A percentile compares a stretch with the other conserved stretches of the same genome.
phyloP scores from a whole-genome alignment of 2,329 filamentous ascomycete species.

The Nemania sp. region DNA sequence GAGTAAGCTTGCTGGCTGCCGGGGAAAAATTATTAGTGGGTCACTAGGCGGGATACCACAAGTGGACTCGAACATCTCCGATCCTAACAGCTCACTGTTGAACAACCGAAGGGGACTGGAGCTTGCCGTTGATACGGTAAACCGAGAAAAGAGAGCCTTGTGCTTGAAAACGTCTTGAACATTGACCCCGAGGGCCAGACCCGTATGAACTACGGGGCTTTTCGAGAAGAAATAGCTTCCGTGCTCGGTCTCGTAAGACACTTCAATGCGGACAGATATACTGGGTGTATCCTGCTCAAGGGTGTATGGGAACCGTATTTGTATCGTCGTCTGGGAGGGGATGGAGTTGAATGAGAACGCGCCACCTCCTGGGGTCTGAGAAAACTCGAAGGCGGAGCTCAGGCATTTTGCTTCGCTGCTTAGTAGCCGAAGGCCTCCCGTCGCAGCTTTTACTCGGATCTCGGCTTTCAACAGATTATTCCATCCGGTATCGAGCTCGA shows the following conservation, averaged over 20 bases:
- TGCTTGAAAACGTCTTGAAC: slow-evolving; percentile 96
- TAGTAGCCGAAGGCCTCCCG: slow-evolving; percentile 66
- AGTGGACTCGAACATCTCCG: slow-evolving; percentile 67
- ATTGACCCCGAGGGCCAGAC: slow-evolving; percentile 87
- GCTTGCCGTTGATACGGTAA: slow-evolving; percentile 84
- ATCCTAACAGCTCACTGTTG: slow-evolving; percentile 70
- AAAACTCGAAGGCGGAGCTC: slow-evolving; percentile 46
- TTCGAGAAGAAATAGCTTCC: slow-evolving; percentile 68
- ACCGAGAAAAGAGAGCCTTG: slow-evolving; percentile 78
- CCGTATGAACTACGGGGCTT: slow-evolving; percentile 66
- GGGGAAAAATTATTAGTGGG: slow-evolving; percentile 70
- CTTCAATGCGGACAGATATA: slow-evolving; percentile 75
- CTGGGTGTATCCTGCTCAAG: slow-evolving; percentile 75
- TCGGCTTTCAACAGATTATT: slow-evolving; percentile 67
- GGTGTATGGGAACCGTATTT: slow-evolving; percentile 76
- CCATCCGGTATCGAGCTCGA: slow-evolving; percentile 73
- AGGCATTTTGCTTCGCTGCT: slow-evolving; percentile 61
- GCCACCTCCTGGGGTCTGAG: slow-evolving; percentile 57
- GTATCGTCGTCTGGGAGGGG: slow-evolving; percentile 49
- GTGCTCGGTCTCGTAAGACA: slow-evolving; percentile 69
- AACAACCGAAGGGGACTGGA: slow-evolving; percentile 74
- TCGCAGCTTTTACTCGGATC: slow-evolving; percentile 64
- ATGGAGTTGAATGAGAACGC: slow-evolving; percentile 56
- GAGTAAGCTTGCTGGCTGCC: slow-evolving; percentile 77
- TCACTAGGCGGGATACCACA: slow-evolving; percentile 58